Percentiles rank a stretch among this genome's conserved stretches.
These are phyloP conservation scores for Bisporella sp. DNA, from an alignment of 2,329 filamentous ascomycete genomes.

Conservation along the genomic window DNA sequence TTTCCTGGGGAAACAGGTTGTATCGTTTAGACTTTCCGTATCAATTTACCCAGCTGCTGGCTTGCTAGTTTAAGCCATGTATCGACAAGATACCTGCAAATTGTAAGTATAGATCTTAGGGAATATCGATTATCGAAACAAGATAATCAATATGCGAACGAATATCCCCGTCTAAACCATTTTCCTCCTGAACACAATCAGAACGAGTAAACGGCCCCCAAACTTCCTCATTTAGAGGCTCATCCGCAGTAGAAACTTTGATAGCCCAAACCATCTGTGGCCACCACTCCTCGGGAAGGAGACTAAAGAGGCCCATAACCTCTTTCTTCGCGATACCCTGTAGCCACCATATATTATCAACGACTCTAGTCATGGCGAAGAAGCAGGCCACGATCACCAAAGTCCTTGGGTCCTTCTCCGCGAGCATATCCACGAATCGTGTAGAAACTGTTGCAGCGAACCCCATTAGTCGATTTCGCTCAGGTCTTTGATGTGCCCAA, in stretches of 20 bases:
- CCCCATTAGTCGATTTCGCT: conserved; percentile 50
- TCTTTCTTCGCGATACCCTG: conserved; percentile 59
- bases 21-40: no score
- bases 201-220: no score
- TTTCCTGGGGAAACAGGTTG: no score
- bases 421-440: conserved; percentile 53
- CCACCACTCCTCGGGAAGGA: conserved; percentile 25
- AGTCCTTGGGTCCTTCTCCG: conserved; percentile 41
- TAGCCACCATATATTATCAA: conserved; percentile 54
- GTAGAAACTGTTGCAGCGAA: conserved; percentile 59
- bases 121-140: no score
- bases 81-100: no score
- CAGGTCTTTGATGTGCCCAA: conserved; percentile 56
- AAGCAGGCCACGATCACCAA: conserved; percentile 24
- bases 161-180: no score
- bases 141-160: no score
- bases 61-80: no score
- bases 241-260: conserved; percentile 21
- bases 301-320: conserved; percentile 43
- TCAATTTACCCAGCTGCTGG: no score
- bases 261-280: conserved; percentile 26
- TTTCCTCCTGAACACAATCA: no score
- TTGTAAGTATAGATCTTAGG: no score
- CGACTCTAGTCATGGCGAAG: conserved; percentile 23
- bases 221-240: conserved; percentile 19